A percentile compares a stretch with the other conserved stretches of the same genome.
Evolutionary conservation across 2,329 filamentous ascomycete species (phyloP).

Genomic region (Exophiala sideris): DNA sequence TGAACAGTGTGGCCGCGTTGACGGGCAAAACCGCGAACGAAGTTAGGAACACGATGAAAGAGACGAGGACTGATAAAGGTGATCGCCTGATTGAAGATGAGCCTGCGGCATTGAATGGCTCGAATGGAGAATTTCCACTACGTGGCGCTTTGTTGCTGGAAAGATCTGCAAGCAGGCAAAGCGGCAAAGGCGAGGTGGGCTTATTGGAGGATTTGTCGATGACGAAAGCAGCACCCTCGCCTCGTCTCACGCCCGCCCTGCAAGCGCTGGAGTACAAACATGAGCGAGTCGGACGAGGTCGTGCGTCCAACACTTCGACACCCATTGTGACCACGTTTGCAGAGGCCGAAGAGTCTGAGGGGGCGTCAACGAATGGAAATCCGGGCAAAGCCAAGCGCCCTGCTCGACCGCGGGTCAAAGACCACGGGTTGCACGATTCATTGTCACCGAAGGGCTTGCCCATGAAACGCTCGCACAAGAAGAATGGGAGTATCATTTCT

Average conservation of each 20-base stretch:
- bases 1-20: conserved; percentile 28
- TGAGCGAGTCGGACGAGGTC: conserved; percentile 29
- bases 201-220: conserved; percentile 8
- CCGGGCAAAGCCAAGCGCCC: conserved; percentile 22
- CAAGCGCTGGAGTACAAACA: conserved; percentile 6
- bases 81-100: conserved; percentile 38
- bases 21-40: conserved; percentile 44
- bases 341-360: conserved; percentile 31
- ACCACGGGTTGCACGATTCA: conserved; percentile 29
- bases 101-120: conserved; percentile 41
- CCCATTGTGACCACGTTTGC: conserved; percentile 37
- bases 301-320: conserved; percentile 41
- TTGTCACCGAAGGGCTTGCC: conserved; percentile 29
- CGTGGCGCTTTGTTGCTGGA: conserved; percentile 21
- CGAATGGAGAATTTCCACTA: conserved; percentile 33
- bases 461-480: conserved; percentile 37
- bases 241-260: conserved; percentile 29
- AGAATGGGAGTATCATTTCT: conserved; percentile 32
- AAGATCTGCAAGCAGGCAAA: conserved; percentile 38
- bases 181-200: conserved; percentile 15
- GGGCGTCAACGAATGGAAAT: conserved; percentile 12
- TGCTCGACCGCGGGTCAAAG: conserved; percentile 25
- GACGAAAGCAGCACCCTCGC: conserved; percentile 27
- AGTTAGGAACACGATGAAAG: conserved; percentile 53
- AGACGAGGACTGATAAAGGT: conserved; percentile 36